These are phyloP conservation scores for Helianthus tuberosus DNA, from an alignment of 129 eudicot genomes.

Conservation along the genomic window DNA sequence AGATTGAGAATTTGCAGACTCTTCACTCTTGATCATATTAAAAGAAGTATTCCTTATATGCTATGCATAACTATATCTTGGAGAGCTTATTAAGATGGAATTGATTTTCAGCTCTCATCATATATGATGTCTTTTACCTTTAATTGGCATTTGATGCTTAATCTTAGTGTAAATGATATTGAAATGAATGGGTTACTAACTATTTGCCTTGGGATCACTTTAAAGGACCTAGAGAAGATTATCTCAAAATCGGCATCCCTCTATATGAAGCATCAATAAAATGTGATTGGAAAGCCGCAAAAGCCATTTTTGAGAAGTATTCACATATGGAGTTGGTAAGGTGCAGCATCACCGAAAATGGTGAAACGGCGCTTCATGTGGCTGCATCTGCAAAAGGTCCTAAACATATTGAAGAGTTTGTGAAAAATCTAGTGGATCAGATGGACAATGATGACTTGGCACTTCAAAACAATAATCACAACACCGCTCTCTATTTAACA, in stretches of 20 bases:
- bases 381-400: constrained; percentile 32
- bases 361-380: constrained; percentile 52
- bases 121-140: too few relatives aligned
- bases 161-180: not conserved
- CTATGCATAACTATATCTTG: too few relatives aligned
- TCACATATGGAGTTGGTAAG: constrained; percentile 5
- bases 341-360: constrained; percentile 37
- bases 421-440: constrained; percentile 26
- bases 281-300: constrained; percentile 49
- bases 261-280: constrained; percentile 35
- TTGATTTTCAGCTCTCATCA: too few relatives aligned
- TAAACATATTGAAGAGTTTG: constrained; percentile 25
- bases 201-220: not conserved
- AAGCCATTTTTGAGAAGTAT: constrained; percentile 9
- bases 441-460: constrained; percentile 34
- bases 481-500: constrained; percentile 44
- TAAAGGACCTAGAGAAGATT: constrained; percentile 14
- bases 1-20: too few relatives aligned
- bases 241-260: constrained; percentile 26
- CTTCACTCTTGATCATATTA: too few relatives aligned
- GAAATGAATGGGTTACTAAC: constrained; percentile 4
- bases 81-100: too few relatives aligned
- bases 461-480: constrained; percentile 22
- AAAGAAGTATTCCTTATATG: too few relatives aligned
- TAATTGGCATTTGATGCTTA: not conserved